Base-by-base conservation (phyloP, 768 basidiomycete species). In the Polyporus arcularius region DNA sequence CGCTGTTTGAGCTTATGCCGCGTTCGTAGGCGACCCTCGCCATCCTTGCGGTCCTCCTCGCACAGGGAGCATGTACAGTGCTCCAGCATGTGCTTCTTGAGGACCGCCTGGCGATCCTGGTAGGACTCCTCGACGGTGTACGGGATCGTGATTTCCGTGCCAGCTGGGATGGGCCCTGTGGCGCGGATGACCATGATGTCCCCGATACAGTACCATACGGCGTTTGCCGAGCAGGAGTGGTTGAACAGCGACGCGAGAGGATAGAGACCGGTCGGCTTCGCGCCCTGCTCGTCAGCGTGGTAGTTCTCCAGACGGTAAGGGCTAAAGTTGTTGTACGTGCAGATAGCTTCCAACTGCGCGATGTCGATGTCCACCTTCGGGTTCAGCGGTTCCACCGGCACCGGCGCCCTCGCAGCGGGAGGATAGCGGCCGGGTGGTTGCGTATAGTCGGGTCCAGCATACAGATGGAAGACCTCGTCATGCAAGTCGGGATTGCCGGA, bases 151-250 rank as follows among this genome's bases (percentile, higher is more conserved):
- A 75, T 41, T 47, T 76, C 75, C 4, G 66, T 64, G 18, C 72
- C 76, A 0, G 45, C 41, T 9, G 38, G 16, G 50, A 78, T 68
- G 40, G 21, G 67, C 64, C 31, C 70, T 54, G 41, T 40, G 4
- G 74, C 70, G 9, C 75, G 68, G n/a, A 77, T 60, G 52, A 73
- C 55, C 57, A 76, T 72, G 38, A 71, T 21, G 56, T 74, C 70
- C 4, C 71, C 71, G 53, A 68, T 65, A 54, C 55, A 68, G 51
- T 32, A 18, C 60, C 71, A 68, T n/a, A 39, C 10, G 4, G 69
- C 69, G 55, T 64, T 73, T 0, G 70, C 43, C 1, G 53, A 39
- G 61, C 76, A 77, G 1, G 72, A 61, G 57, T 77, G 76, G 61
- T 77, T 77, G 69, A 74, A 68, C 16, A 75, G 61, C 0, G 75